Evolutionary conservation across 1,139 yeast genomes (phyloP).

Genomic region (Kodamaea alishanica): DNA sequence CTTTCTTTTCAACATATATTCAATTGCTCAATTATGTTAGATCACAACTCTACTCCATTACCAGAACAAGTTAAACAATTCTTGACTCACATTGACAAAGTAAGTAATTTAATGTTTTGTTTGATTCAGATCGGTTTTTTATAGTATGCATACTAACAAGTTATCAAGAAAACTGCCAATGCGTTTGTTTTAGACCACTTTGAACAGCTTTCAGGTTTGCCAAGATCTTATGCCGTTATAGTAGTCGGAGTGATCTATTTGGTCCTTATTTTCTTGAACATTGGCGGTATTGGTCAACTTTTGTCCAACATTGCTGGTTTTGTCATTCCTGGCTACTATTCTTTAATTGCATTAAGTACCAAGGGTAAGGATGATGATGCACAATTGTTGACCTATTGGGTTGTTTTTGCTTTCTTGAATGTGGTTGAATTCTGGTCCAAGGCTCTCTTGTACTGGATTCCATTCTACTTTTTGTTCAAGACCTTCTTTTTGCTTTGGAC

Average conservation of each 20-base stretch:
- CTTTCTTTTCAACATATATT: too few species aligned
- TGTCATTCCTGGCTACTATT: slow-evolving; percentile 84
- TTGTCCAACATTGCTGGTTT: slow-evolving; percentile 91
- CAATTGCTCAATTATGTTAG: slow-evolving; percentile 4
- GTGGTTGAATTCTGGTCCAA: slow-evolving; percentile 95
- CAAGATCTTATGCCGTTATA: slow-evolving; percentile 81
- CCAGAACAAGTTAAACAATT: slow-evolving; percentile 25
- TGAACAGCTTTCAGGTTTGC: slow-evolving; percentile 67
- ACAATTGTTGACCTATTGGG: slow-evolving; percentile 92
- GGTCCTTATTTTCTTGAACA: slow-evolving; percentile 74
- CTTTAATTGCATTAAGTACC: slow-evolving; percentile 80
- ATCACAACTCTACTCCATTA: slow-evolving; percentile 22
- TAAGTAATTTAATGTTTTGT: slow-evolving; percentile 18
- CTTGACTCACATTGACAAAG: slow-evolving; percentile 28
- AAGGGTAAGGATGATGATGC: slow-evolving; percentile 69
- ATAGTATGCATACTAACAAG: slow-evolving; percentile 11
- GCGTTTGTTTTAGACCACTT: slow-evolving; percentile 48
- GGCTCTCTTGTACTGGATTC: slow-evolving; percentile 89
- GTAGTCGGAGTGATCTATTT: slow-evolving; percentile 65
- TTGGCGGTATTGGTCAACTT: slow-evolving; percentile 92
- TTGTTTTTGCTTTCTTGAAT: slow-evolving; percentile 86
- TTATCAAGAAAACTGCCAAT: slow-evolving; percentile 35
- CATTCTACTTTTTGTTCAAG: slow-evolving; percentile 94
- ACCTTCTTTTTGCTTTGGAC: slow-evolving; percentile 83
- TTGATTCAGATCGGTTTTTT: not conserved